Percentiles rank a stretch among this genome's conserved stretches.
Evolutionary conservation across 2,329 filamentous ascomycete species (phyloP).

Genomic region (Ceratocystis alfenasii): DNA sequence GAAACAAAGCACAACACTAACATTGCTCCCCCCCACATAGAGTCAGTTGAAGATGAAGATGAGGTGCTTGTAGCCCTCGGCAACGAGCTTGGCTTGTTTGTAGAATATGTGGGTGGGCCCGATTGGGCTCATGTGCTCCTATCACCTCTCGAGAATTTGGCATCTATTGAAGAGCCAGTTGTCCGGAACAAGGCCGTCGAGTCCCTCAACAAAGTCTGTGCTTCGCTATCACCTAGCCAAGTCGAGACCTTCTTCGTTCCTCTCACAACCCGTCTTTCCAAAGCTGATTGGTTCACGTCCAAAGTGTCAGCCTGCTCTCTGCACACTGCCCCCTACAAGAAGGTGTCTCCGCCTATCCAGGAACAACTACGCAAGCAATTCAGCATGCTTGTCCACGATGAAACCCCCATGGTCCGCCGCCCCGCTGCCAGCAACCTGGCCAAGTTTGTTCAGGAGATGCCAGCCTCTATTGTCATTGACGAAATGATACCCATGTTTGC

Average conservation of each 20-base stretch:
- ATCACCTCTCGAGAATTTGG: conserved; percentile 92
- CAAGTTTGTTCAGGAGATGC: conserved; percentile 97
- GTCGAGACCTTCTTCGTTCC: conserved; percentile 97
- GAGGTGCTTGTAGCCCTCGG: conserved; percentile 94
- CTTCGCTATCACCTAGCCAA: conserved; percentile 77
- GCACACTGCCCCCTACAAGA: conserved; percentile 85
- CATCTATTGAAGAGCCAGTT: conserved; percentile 94
- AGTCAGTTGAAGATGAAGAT: conserved; percentile 97
- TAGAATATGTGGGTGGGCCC: conserved; percentile 92
- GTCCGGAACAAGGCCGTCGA: conserved; percentile 99
- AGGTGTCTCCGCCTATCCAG: conserved; percentile 76
- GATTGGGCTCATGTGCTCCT: conserved; percentile 92
- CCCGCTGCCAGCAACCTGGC: conserved; percentile 92
- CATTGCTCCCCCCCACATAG: conserved; percentile 37
- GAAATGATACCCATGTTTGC: conserved; percentile 99
- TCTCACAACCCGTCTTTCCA: conserved; percentile 86
- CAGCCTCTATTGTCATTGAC: conserved; percentile 77
- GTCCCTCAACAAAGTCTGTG: conserved; percentile 98
- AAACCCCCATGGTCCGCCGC: conserved; percentile 97
- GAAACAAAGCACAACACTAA: conserved; percentile 25
- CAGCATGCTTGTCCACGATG: conserved; percentile 85
- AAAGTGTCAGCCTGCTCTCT: conserved; percentile 97
- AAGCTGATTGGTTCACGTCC: conserved; percentile 99
- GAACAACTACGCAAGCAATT: conserved; percentile 88
- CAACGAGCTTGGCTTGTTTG: conserved; percentile 91